phyloP scores from a whole-genome alignment of 139 green algal genomes.

The Chlamydomonas schloesseri region DNA sequence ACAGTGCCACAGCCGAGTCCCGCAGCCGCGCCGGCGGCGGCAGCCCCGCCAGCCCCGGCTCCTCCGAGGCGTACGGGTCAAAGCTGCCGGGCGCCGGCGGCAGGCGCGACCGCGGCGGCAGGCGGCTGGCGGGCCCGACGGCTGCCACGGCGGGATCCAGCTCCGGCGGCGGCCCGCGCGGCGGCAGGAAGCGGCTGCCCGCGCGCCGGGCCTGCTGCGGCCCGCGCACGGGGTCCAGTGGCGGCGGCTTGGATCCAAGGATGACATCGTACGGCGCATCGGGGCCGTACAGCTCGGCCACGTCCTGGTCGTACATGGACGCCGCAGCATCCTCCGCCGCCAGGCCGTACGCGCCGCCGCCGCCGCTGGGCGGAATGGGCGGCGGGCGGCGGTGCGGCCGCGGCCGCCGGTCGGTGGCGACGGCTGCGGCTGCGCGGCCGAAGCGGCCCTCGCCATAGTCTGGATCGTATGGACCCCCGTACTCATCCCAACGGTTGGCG shows the following conservation, averaged over 20 bases:
- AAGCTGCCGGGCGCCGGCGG: neutral
- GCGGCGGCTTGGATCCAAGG: neutral
- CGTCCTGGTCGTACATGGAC: slow-evolving; percentile 9
- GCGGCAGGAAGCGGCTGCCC: neutral
- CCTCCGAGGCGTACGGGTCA: neutral
- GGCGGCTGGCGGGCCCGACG: neutral
- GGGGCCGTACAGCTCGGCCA: neutral
- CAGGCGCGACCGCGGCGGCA: neutral
- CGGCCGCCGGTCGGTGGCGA: neutral
- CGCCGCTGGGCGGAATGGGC: neutral
- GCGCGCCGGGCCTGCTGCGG: neutral
- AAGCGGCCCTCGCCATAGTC: slow-evolving; percentile 23
- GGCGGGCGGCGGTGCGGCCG: neutral
- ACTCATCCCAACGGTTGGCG: neutral
- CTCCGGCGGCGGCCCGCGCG: neutral
- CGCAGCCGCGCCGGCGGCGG: neutral
- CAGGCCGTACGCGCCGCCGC: neutral
- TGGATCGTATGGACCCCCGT: slow-evolving; percentile 7
- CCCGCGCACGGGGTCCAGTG: neutral
- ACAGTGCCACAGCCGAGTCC: neutral
- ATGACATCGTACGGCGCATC: neutral
- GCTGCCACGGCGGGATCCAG: neutral
- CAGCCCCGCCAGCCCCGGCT: neutral
- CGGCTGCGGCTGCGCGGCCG: neutral
- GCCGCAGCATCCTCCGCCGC: no score